These are phyloP conservation scores for Vanilla planifolia DNA, from an alignment of 106 monocot species.

Conservation along the genomic window DNA sequence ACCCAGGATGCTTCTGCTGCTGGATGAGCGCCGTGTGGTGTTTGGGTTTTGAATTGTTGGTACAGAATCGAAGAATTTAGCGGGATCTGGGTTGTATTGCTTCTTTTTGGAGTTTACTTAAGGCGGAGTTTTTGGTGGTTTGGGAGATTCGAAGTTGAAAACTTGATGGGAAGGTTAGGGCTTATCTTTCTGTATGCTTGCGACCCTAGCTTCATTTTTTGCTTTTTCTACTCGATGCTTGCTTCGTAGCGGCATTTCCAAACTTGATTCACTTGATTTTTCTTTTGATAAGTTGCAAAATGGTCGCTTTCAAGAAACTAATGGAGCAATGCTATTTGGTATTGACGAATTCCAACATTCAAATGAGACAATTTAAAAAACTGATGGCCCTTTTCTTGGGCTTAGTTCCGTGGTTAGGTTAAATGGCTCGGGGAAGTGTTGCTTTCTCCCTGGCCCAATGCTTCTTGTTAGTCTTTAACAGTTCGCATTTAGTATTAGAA, in stretches of 20 bases:
- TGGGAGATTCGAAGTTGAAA: not conserved
- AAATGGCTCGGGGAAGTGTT: not conserved
- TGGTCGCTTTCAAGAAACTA: slow-evolving; percentile 1
- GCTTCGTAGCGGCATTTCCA: not conserved
- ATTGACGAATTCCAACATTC: not conserved
- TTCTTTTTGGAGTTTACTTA: not conserved
- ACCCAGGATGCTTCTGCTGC: not conserved
- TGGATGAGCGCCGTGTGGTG: not conserved
- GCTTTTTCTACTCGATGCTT: not conserved
- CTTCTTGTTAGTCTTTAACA: no score
- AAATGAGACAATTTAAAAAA: not conserved
- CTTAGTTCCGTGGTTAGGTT: not conserved
- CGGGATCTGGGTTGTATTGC: not conserved
- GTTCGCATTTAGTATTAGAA: no score
- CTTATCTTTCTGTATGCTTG: no score
- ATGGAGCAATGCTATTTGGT: not conserved
- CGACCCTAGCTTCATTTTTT: not conserved
- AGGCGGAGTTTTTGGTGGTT: no score
- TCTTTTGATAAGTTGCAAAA: not conserved
- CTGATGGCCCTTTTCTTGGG: not conserved
- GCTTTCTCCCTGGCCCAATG: not conserved
- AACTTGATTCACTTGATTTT: slow-evolving; percentile 1
- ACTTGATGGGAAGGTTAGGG: no score
- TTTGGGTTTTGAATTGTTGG: not conserved
- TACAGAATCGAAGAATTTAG: not conserved